Base-by-base conservation (phyloP, 176 grass and related monocot species). In the Phyllostachys edulis region DNA sequence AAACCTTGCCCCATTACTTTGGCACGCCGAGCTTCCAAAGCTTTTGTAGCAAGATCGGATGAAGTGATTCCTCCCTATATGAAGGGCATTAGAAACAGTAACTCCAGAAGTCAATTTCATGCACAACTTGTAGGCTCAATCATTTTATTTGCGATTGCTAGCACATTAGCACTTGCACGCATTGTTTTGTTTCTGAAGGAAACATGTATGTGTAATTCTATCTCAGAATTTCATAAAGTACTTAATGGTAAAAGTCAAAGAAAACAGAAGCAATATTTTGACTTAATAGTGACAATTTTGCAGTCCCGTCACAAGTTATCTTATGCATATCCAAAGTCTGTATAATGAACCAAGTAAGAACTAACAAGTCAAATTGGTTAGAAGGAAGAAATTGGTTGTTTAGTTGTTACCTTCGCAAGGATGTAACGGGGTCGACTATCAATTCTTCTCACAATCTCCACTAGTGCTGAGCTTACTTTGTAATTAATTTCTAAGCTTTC, bases 31-130 rank as follows among this genome's bases (percentile, higher is more conserved):
- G 92, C 96, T 93, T 93, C 90, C 85, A 95, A 88, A 82, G 96
- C 96, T 91, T 93, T 98, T n/a, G 96, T 98, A 84, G 93, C 92
- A 73, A 98, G 80, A 88, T 98, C 96, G 32, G 96, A 98, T 86
- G 93, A 98, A 78, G 96, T 98, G 73, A 98, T 98, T 88, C 96
- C 96, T 78, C 96, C 96, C 96, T 98, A 45, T 78, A 85, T 67
- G 61, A 81, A 75, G 32, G 21, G 44, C 6, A 67, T 87, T 73
- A 78, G 45, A 41, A 75, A 68, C 13, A 67, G 26, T 37, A 60
- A 68, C 24, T 80, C n/a, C 49, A 86, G 10, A 86, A 82, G 15
- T 62, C 39, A 82, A 86, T 73, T 41, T 68, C 32, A 79, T 76
- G 39, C 63, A 38, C 71, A 87, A 29, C 59, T 29, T 76, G 13